Percentiles rank a stretch among this genome's conserved stretches.
Conservation (phyloP, 306 rosid species). For the Vigna nakashimae region DNA sequence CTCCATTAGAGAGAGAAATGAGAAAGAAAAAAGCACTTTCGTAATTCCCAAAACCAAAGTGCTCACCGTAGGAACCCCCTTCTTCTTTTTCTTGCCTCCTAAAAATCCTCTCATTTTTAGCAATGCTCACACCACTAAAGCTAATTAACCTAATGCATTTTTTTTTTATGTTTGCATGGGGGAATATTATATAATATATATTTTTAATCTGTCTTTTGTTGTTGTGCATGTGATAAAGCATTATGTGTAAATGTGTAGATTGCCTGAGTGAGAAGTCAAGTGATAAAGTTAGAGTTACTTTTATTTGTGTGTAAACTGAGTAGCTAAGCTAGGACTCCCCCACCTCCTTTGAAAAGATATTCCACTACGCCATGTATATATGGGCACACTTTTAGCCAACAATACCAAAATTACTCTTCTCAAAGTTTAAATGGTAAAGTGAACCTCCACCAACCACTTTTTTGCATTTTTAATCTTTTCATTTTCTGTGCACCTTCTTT, state of each 20-base stretch:
- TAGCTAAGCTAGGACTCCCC: conserved; percentile 34
- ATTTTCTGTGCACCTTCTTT: not conserved
- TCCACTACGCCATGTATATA: conserved; percentile 42
- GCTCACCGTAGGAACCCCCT: conserved; percentile 54
- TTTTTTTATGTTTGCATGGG: conserved; percentile 47
- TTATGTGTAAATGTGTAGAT: not conserved
- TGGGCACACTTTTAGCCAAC: conserved; percentile 36
- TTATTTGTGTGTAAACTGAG: conserved; percentile 45
- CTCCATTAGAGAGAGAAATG: conserved; percentile 9
- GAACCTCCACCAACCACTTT: not conserved
- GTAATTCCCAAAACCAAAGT: conserved; percentile 62
- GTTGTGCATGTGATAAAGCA: conserved; percentile 49
- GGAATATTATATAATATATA: conserved; percentile 24
- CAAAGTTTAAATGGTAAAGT: conserved; percentile 5
- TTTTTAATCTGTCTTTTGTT: conserved; percentile 49
- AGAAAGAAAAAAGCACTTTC: conserved; percentile 47
- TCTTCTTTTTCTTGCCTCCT: conserved; percentile 45
- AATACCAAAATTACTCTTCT: not conserved
- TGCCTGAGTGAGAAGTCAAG: conserved; percentile 36
- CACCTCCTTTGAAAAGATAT: conserved; percentile 47
- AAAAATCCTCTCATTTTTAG: conserved; percentile 47
- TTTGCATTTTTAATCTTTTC: not conserved
- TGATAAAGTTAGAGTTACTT: conserved; percentile 32
- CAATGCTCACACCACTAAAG: conserved; percentile 39
- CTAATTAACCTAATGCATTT: conserved; percentile 35